phyloP scores from a whole-genome alignment of 2,329 filamentous ascomycete genomes.

The Metarhizium robertsii region DNA sequence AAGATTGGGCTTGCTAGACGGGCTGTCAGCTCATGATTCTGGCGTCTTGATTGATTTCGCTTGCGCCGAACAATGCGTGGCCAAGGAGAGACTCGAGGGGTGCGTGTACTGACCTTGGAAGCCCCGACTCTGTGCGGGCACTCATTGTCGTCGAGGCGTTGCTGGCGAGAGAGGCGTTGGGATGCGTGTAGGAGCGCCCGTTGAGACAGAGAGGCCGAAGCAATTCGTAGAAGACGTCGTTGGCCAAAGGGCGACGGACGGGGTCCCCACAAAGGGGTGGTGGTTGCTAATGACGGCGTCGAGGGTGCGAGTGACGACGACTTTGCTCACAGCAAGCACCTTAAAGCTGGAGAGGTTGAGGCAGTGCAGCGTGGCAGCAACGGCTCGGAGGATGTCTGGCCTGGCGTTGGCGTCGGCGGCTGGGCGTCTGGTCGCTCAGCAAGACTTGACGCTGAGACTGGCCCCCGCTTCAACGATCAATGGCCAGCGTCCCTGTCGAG shows the following conservation, averaged over 20 bases:
- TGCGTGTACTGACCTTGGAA: conserved; percentile 22
- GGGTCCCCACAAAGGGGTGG: conserved; percentile 1
- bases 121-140: conserved; percentile 27
- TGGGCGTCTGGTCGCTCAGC: not conserved
- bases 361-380: conserved; percentile 4
- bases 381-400: not conserved
- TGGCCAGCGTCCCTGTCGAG: not conserved
- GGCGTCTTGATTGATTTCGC: not conserved
- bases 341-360: conserved; percentile 1
- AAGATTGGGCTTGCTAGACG: conserved; percentile 67
- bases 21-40: conserved; percentile 19
- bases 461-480: not conserved
- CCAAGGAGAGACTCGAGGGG: too few relatives aligned
- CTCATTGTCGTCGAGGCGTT: conserved; percentile 10
- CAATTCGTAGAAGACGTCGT: conserved; percentile 8
- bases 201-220: conserved; percentile 3
- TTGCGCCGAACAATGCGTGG: not conserved
- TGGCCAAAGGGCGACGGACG: not conserved
- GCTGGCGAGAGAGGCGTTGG: not conserved
- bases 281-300: conserved; percentile 4
- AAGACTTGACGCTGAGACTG: not conserved
- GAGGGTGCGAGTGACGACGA: conserved; percentile 4
- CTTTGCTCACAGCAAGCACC: conserved; percentile 4
- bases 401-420: not conserved
- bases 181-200: not conserved